Evolutionary conservation across 1,139 yeast species (phyloP), one percentile per base, ranked within the genome.

Genomic region (Pichia sp.): DNA sequence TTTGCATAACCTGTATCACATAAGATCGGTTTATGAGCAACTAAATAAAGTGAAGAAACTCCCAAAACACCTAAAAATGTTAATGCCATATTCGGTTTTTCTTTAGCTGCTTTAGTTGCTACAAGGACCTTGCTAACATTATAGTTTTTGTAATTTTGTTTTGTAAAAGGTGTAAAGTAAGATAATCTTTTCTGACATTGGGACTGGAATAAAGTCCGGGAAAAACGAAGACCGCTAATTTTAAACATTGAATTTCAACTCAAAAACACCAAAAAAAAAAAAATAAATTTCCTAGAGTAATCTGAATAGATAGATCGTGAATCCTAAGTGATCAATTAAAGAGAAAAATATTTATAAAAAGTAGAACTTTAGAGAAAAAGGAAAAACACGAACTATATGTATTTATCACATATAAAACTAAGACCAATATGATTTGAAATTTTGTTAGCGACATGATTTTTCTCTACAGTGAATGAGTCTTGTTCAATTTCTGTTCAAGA

Each of bases 1-100:
- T 40, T 37, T 24, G 41, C 51, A 37, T 45, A 53, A 3, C 51
- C 55, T 6, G 53, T 41, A 32, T 55, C 62, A 32, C 51, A 56
- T 16, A 43, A 42, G 20, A 55, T 46, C 6, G 50, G 51, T 38
- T 48, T 44, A 27, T 49, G 50, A 10, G 48, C 43, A 6, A 38
- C 41, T 6, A 49, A 12, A 26, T 39, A 52, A 11, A 46, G 35
- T 1, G 54, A 44, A 2, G 49, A 37, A 12, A 51, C 42, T 22
- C 55, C 51, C 1, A 50, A 20, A 12, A 54, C 35, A 23, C 57
- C 57, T 10, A 51, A 31, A 4, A 47, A 41, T 1, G 52, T 41
- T 25, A 50, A 41, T 12, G 50, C 36, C 38, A 42, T 30, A 28
- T 48, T 50, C 23, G 52, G 52, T 20, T 28, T 41, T 28, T 32